Evolutionary conservation across 2,329 filamentous ascomycete genomes (phyloP).

Genomic region (Lecanosticta acicola): DNA sequence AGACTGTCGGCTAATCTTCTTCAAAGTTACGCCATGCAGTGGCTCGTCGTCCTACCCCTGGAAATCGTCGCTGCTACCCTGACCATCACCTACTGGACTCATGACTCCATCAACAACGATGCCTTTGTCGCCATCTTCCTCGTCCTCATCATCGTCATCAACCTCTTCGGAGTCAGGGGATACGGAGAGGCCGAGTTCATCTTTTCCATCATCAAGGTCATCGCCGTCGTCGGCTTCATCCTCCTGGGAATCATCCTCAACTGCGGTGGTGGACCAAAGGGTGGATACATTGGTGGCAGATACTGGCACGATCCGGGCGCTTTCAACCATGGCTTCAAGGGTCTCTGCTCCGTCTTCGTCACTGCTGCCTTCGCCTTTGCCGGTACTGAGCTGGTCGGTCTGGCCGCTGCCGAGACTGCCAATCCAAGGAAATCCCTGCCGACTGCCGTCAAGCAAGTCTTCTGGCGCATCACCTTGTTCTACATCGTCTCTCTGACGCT

Average conservation of each 20-base stretch:
- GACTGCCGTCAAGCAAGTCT: slow-evolving; percentile 33
- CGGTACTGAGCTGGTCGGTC: slow-evolving; percentile 59
- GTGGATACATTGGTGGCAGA: slow-evolving; percentile 54
- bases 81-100: slow-evolving; percentile 30
- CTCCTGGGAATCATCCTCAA: slow-evolving; percentile 58
- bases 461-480: slow-evolving; percentile 33
- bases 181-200: slow-evolving; percentile 36
- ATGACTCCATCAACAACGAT: slow-evolving; percentile 27
- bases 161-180: slow-evolving; percentile 32
- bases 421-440: slow-evolving; percentile 46
- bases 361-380: slow-evolving; percentile 59
- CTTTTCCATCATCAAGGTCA: slow-evolving; percentile 34
- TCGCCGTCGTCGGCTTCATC: slow-evolving; percentile 57
- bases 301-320: slow-evolving; percentile 39
- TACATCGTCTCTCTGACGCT: slow-evolving; percentile 32
- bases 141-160: slow-evolving; percentile 27
- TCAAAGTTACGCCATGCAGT: slow-evolving; percentile 30
- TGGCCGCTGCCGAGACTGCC: slow-evolving; percentile 49
- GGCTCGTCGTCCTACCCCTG: slow-evolving; percentile 31
- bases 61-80: slow-evolving; percentile 32
- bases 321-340: slow-evolving; percentile 57
- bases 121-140: slow-evolving; percentile 34
- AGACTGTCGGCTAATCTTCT: slow-evolving; percentile 8
- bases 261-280: slow-evolving; percentile 51
- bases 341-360: slow-evolving; percentile 59